These are phyloP conservation scores for Delitschia confertaspora DNA, from an alignment of 495 filamentous ascomycete genomes.

Conservation along the genomic window DNA sequence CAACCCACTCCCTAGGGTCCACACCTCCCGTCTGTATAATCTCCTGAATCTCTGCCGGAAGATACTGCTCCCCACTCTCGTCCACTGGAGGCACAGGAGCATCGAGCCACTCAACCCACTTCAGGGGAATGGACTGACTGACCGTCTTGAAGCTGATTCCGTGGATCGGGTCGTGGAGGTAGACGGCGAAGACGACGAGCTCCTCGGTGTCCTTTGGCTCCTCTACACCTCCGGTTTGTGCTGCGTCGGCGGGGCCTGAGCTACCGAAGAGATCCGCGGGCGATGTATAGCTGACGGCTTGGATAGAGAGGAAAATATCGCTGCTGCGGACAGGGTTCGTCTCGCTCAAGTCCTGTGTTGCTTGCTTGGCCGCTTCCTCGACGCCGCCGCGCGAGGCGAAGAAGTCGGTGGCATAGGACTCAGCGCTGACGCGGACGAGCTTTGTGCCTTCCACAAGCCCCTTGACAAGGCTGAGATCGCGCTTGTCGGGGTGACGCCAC, in stretches of 20 bases:
- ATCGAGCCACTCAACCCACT: slow-evolving; percentile 91
- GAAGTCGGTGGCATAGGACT: slow-evolving; percentile 78
- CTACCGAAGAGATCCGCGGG: slow-evolving; percentile 61
- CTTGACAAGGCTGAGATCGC: slow-evolving; percentile 69
- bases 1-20: slow-evolving; percentile 92
- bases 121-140: slow-evolving; percentile 72
- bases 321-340: slow-evolving; percentile 83
- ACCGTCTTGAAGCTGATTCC: slow-evolving; percentile 77
- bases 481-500: slow-evolving; percentile 69
- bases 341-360: slow-evolving; percentile 63
- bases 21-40: slow-evolving; percentile 84
- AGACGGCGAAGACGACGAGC: slow-evolving; percentile 75
- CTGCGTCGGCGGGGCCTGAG: slow-evolving; percentile 37
- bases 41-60: slow-evolving; percentile 78
- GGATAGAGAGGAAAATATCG: slow-evolving; percentile 90
- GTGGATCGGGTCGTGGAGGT: slow-evolving; percentile 88
- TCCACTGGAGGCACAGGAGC: slow-evolving; percentile 49
- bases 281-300: slow-evolving; percentile 61
- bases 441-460: slow-evolving; percentile 83
- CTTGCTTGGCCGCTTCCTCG: slow-evolving; percentile 67
- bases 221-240: slow-evolving; percentile 44
- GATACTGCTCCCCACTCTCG: slow-evolving; percentile 31
- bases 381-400: slow-evolving; percentile 67
- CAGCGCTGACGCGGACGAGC: slow-evolving; percentile 75
- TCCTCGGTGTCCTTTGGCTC: slow-evolving; percentile 45